Evolutionary conservation across 164 flowering plant species (phyloP).

Genomic region (Aristolochia fimbriata): DNA sequence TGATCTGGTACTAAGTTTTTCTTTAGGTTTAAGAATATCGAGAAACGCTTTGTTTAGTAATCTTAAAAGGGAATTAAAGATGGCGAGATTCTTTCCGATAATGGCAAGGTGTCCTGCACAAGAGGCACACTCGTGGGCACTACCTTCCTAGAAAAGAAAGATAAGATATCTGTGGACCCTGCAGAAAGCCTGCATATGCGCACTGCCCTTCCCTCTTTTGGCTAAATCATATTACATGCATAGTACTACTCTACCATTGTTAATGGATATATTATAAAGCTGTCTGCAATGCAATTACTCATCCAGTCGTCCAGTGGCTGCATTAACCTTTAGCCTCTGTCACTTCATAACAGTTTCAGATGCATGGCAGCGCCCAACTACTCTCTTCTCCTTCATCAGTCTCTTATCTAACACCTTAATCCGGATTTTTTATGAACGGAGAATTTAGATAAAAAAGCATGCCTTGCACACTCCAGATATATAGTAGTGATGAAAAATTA

Average conservation of each 20-base stretch:
- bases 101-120: constrained; percentile 19
- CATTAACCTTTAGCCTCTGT: too few relatives aligned
- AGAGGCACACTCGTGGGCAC: not conserved
- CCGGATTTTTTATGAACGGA: too few relatives aligned
- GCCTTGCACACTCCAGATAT: too few relatives aligned
- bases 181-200: not conserved
- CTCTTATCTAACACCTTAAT: too few relatives aligned
- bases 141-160: not conserved
- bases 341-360: too few relatives aligned
- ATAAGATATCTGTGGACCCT: not conserved
- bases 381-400: too few relatives aligned
- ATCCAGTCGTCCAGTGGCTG: too few relatives aligned
- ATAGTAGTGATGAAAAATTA: too few relatives aligned
- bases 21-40: not conserved
- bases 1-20: constrained; percentile 6
- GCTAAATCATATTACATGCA: not conserved
- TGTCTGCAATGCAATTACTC: too few relatives aligned
- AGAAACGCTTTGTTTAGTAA: not conserved
- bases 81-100: constrained; percentile 15
- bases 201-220: not conserved
- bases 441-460: too few relatives aligned
- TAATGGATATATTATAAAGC: not conserved
- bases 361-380: too few relatives aligned
- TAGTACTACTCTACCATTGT: not conserved
- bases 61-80: not conserved